phyloP scores from a whole-genome alignment of 1,284 basidiomycete species.

The Neolentinus lepideus region DNA sequence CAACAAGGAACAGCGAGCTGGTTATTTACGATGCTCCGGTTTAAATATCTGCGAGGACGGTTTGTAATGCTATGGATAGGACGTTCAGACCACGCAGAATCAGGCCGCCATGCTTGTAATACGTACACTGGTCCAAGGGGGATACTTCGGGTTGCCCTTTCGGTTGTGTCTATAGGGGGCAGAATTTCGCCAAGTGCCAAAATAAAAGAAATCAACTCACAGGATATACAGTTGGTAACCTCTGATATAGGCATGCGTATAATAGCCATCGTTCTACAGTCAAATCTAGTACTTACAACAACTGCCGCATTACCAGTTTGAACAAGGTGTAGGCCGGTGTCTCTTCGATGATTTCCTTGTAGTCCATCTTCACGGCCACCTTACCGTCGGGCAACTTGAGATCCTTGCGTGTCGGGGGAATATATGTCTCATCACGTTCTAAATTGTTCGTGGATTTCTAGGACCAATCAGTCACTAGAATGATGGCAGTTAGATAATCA shows the following conservation, averaged over 20 bases:
- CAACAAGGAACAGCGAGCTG: background rate
- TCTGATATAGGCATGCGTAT: conserved; percentile 22
- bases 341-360: conserved; percentile 32
- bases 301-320: conserved; percentile 45
- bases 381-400: conserved; percentile 22
- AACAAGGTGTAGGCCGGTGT: conserved; percentile 51
- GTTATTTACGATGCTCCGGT: conserved; percentile 18
- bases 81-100: background rate
- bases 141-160: conserved; percentile 28
- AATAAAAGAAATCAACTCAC: conserved; percentile 12
- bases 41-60: conserved; percentile 25
- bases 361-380: conserved; percentile 22
- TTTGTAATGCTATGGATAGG: conserved; percentile 21
- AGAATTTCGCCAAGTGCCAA: background rate
- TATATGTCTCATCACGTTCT: conserved; percentile 27
- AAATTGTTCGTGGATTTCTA: conserved; percentile 26
- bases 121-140: conserved; percentile 24
- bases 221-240: conserved; percentile 28
- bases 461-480: background rate
- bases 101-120: too few species aligned
- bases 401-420: conserved; percentile 22
- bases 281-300: conserved; percentile 23
- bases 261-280: conserved; percentile 5
- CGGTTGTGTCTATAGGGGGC: conserved; percentile 19
- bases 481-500: background rate